Conservation (phyloP, 2,329 filamentous ascomycete genomes). For the Aspergillus floridensis region DNA sequence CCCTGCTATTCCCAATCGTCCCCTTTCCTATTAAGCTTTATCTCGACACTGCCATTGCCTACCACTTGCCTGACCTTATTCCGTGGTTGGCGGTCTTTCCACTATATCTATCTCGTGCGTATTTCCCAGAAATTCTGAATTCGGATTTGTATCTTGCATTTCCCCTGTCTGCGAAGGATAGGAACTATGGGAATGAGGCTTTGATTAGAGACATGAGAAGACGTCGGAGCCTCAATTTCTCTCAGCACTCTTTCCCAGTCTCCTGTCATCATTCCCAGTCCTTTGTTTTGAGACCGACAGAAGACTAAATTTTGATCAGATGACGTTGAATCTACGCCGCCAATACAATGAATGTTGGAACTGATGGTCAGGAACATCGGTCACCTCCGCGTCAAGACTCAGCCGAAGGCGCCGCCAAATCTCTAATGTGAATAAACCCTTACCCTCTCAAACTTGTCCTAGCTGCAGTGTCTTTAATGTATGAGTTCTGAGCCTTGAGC, state of each 20-base stretch:
- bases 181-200: too few relatives aligned
- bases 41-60: not conserved
- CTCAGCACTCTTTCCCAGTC: not conserved
- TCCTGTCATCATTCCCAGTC: not conserved
- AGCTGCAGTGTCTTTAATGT: not conserved
- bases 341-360: conserved; percentile 21
- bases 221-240: too few relatives aligned
- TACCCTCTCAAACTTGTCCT: not conserved
- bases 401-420: not conserved
- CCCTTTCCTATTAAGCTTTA: not conserved
- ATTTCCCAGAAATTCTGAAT: not conserved
- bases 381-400: conserved; percentile 15
- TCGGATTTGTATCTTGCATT: too few relatives aligned
- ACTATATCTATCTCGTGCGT: conserved; percentile 4
- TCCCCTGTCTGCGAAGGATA: too few relatives aligned
- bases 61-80: not conserved
- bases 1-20: not conserved
- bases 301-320: conserved; percentile 16
- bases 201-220: too few relatives aligned
- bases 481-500: not conserved
- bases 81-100: not conserved
- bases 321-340: conserved; percentile 19
- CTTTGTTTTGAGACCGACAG: not conserved
- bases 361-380: conserved; percentile 16
- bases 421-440: not conserved